Conservation (phyloP, 306 rosid species). For the Trifolium dubium region DNA sequence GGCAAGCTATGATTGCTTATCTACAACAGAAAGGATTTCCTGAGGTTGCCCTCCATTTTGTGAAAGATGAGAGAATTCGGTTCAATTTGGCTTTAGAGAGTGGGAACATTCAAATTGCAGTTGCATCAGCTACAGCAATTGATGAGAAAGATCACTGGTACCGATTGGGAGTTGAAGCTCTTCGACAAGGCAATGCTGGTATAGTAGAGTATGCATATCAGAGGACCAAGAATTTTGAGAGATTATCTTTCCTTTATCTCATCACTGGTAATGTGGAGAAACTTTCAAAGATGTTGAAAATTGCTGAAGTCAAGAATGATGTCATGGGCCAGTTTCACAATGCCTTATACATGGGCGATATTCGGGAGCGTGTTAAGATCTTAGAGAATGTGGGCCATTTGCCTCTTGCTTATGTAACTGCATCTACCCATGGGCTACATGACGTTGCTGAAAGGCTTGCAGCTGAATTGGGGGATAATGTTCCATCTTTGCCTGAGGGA, state of each 20-base stretch:
- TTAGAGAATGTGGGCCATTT: slow-evolving; percentile 90
- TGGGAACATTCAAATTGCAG: slow-evolving; percentile 92
- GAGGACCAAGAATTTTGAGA: slow-evolving; percentile 90
- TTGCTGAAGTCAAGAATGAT: slow-evolving; percentile 93
- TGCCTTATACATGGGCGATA: slow-evolving; percentile 83
- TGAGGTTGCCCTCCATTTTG: slow-evolving; percentile 96
- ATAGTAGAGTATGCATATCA: slow-evolving; percentile 94
- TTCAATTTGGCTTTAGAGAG: slow-evolving; percentile 93
- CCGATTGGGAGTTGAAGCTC: slow-evolving; percentile 89
- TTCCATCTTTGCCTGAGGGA: slow-evolving; percentile 77
- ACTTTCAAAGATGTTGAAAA: slow-evolving; percentile 93
- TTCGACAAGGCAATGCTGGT: slow-evolving; percentile 94
- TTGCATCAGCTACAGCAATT: slow-evolving; percentile 89
- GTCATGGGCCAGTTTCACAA: slow-evolving; percentile 99
- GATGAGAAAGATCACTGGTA: slow-evolving; percentile 98
- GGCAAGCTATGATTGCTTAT: slow-evolving; percentile 94
- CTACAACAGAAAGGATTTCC: slow-evolving; percentile 97
- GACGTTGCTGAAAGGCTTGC: slow-evolving; percentile 86
- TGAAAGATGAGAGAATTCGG: slow-evolving; percentile 86
- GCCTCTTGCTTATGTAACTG: slow-evolving; percentile 85
- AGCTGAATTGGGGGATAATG: slow-evolving; percentile 75
- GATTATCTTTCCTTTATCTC: slow-evolving; percentile 91
- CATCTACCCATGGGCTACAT: slow-evolving; percentile 77
- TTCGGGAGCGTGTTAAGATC: slow-evolving; percentile 79
- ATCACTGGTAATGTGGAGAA: slow-evolving; percentile 80